phyloP scores from a whole-genome alignment of 176 grass and related monocot species.

The Aegilops longissima region DNA sequence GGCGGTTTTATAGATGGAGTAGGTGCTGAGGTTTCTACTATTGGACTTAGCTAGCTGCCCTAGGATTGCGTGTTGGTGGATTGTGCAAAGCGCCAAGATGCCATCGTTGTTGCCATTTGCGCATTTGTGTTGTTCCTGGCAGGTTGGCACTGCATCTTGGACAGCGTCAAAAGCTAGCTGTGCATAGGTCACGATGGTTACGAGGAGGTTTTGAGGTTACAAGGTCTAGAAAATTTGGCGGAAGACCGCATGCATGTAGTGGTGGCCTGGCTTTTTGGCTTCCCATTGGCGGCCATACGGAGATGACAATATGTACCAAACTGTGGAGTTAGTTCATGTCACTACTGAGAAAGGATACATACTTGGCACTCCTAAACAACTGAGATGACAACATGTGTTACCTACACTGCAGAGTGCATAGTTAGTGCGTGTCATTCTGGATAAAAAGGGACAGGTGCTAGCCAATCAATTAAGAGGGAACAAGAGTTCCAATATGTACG shows the following conservation, averaged over 20 bases:
- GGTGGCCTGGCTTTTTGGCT: not conserved
- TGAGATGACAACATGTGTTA: too few species aligned
- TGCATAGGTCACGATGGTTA: not conserved
- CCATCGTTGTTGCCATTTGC: constrained; percentile 27
- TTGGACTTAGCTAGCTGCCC: not conserved
- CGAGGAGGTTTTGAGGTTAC: constrained; percentile 38
- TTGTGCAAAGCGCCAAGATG: constrained; percentile 17
- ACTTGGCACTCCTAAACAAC: not conserved
- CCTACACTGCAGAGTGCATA: too few species aligned
- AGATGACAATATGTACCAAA: not conserved
- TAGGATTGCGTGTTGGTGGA: constrained; percentile 6
- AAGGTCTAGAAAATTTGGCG: not conserved
- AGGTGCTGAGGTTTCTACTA: not conserved
- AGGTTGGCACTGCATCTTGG: constrained; percentile 16
- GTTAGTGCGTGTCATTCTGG: too few species aligned
- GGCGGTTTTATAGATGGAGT: not conserved
- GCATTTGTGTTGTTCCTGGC: constrained; percentile 3
- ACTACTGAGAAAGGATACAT: not conserved
- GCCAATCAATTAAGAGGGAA: too few species aligned
- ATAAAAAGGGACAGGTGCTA: too few species aligned
- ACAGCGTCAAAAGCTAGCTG: not conserved
- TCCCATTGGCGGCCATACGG: not conserved
- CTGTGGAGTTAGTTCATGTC: not conserved
- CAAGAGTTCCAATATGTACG: too few species aligned
- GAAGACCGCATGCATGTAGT: not conserved